Percentiles rank a stretch among this genome's conserved stretches.
Evolutionary conservation across 208 protist species (phyloP).

Genomic region (Trypanosoma scelopori): DNA sequence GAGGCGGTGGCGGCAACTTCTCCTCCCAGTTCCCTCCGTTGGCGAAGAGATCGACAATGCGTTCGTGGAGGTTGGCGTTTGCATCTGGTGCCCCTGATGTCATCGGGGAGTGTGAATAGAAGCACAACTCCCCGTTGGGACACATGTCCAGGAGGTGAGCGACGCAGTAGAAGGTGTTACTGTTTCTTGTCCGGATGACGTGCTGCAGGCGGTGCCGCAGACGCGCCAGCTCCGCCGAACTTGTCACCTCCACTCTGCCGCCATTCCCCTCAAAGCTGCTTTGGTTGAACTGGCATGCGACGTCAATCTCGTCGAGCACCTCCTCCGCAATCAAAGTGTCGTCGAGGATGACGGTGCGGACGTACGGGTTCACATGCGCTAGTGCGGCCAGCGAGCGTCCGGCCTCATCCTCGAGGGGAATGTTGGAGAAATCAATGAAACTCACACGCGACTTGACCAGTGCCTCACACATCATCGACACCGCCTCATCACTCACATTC

Average conservation of each 20-base stretch:
- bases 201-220: conserved; percentile 76
- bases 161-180: conserved; percentile 67
- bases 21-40: conserved; percentile 71
- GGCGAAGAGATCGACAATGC: conserved; percentile 71
- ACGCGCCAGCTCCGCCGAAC: conserved; percentile 42
- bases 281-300: conserved; percentile 89
- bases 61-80: conserved; percentile 49
- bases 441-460: conserved; percentile 74
- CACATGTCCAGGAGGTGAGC: conserved; percentile 76
- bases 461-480: conserved; percentile 74
- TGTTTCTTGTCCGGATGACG: conserved; percentile 51
- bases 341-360: conserved; percentile 84
- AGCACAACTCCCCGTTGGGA: conserved; percentile 72
- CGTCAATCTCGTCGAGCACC: conserved; percentile 88
- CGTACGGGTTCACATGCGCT: conserved; percentile 78
- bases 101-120: conserved; percentile 70
- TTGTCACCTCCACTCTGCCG: conserved; percentile 49
- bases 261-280: conserved; percentile 81
- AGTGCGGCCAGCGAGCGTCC: conserved; percentile 78
- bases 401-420: conserved; percentile 79
- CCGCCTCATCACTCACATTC: conserved; percentile 79
- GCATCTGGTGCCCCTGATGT: conserved; percentile 39
- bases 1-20: conserved; percentile 53
- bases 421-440: conserved; percentile 87
- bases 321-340: conserved; percentile 86